phyloP scores from a whole-genome alignment of 495 filamentous ascomycete species.

The Hypoxylon lienhwacheense region DNA sequence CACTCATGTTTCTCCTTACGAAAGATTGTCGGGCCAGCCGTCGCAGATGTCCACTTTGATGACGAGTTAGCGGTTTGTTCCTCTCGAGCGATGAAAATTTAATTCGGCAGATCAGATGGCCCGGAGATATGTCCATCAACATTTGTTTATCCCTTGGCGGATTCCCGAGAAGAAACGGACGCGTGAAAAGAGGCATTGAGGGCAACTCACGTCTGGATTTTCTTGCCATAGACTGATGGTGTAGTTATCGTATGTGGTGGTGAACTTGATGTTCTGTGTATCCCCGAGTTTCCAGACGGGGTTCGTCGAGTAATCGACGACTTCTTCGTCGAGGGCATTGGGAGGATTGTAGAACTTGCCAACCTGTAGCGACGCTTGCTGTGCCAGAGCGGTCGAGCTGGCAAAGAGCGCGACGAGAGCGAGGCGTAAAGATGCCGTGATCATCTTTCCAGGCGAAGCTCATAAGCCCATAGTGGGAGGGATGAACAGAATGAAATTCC shows the following conservation, averaged over 20 bases:
- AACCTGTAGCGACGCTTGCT: neutral
- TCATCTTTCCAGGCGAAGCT: neutral
- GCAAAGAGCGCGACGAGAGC: neutral
- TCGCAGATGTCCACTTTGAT: slow-evolving; percentile 1
- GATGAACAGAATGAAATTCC: slow-evolving; percentile 2
- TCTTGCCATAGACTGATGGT: slow-evolving; percentile 32
- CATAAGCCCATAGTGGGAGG: neutral
- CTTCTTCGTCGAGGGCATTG: neutral
- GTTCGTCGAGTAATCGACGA: slow-evolving; percentile 19
- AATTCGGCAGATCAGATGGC: too few species aligned
- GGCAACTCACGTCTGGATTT: neutral
- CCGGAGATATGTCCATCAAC: too few species aligned
- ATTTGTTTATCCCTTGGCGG: too few species aligned
- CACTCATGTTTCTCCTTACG: slow-evolving; percentile 1
- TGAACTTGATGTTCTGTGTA: slow-evolving; percentile 24
- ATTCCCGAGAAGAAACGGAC: too few species aligned
- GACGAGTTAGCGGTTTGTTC: neutral
- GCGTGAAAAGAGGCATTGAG: too few species aligned
- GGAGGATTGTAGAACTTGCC: slow-evolving; percentile 24
- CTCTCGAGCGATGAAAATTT: too few species aligned
- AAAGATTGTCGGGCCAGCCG: slow-evolving; percentile 26
- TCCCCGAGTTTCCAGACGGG: slow-evolving; percentile 21
- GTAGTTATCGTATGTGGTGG: slow-evolving; percentile 27
- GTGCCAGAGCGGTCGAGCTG: neutral
- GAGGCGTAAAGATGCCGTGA: neutral